Percentiles rank a stretch among this genome's conserved stretches.
Conservation (phyloP, 1,139 yeast genomes). For the Pneumocystis carinii region DNA sequence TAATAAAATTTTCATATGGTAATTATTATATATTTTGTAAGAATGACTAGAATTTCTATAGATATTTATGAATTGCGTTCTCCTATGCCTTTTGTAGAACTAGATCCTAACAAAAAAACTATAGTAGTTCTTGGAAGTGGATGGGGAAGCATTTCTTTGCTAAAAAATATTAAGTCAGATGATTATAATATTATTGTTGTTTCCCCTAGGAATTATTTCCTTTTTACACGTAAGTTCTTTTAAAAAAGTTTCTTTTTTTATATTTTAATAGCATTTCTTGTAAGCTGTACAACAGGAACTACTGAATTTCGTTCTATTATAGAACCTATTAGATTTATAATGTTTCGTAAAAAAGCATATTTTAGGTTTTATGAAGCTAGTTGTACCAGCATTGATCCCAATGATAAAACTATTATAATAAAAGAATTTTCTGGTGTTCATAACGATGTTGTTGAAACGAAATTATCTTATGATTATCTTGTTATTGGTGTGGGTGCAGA, state of each 20-base stretch:
- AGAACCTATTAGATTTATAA: constrained; percentile 43
- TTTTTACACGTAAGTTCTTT: constrained; percentile 40
- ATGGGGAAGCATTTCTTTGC: constrained; percentile 63
- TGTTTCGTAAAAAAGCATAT: constrained; percentile 59
- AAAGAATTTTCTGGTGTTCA: constrained; percentile 41
- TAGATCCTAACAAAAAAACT: constrained; percentile 58
- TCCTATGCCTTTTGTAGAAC: constrained; percentile 27
- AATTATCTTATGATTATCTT: constrained; percentile 46
- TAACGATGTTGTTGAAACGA: constrained; percentile 40
- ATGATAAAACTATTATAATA: constrained; percentile 44
- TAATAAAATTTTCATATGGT: constrained; percentile 23
- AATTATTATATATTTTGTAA: neutral
- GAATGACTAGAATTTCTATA: neutral
- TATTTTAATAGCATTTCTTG: constrained; percentile 46
- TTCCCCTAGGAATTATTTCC: constrained; percentile 86
- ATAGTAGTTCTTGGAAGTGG: constrained; percentile 84
- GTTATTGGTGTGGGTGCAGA: constrained; percentile 52
- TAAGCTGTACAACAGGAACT: constrained; percentile 88
- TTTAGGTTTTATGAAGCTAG: constrained; percentile 84
- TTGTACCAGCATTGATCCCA: constrained; percentile 69
- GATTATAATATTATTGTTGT: constrained; percentile 77
- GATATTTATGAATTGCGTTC: constrained; percentile 24
- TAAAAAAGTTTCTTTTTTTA: neutral
- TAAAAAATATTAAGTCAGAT: constrained; percentile 74
- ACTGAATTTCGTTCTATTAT: constrained; percentile 76